Conservation (phyloP, 2,329 filamentous ascomycete species). For the Pseudocercospora eumusae region DNA sequence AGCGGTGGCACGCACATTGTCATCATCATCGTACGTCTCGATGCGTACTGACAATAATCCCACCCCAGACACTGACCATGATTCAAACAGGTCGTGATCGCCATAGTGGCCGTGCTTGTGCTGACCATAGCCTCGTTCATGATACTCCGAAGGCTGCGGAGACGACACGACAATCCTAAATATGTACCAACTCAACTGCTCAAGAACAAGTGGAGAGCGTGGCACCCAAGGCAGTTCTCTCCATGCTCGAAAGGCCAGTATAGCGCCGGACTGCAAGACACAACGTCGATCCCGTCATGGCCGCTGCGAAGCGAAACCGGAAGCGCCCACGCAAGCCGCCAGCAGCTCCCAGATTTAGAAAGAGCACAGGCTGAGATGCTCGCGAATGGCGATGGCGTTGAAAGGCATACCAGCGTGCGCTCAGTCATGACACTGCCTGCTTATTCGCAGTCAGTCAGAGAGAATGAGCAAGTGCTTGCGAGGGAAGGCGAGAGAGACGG, state of each 20-base stretch:
- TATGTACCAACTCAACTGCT: slow-evolving; percentile 39
- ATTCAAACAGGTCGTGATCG: slow-evolving; percentile 22
- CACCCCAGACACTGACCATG: neutral
- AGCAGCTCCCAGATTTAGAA: slow-evolving; percentile 31
- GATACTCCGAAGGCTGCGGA: slow-evolving; percentile 23
- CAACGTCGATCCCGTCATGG: slow-evolving; percentile 30
- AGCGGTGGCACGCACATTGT: slow-evolving; percentile 16
- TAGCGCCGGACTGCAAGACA: slow-evolving; percentile 36
- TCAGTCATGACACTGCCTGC: slow-evolving; percentile 93
- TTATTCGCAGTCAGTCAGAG: slow-evolving; percentile 72
- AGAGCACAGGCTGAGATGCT: slow-evolving; percentile 29
- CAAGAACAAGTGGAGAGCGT: slow-evolving; percentile 39
- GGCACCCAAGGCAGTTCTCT: slow-evolving; percentile 32
- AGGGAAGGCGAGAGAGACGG: slow-evolving; percentile 89
- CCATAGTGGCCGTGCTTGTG: slow-evolving; percentile 20
- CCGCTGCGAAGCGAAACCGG: slow-evolving; percentile 31
- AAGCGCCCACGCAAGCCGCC: slow-evolving; percentile 30
- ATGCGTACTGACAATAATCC: neutral
- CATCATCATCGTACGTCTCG: slow-evolving; percentile 18
- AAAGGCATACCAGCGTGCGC: slow-evolving; percentile 81
- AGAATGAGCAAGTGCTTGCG: slow-evolving; percentile 79
- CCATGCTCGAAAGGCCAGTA: slow-evolving; percentile 34
- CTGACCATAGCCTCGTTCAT: slow-evolving; percentile 17
- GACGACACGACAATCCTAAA: slow-evolving; percentile 33
- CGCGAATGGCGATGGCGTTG: slow-evolving; percentile 53